phyloP scores from a whole-genome alignment of 768 basidiomycete species.

The Lanmaoa rubissima region DNA sequence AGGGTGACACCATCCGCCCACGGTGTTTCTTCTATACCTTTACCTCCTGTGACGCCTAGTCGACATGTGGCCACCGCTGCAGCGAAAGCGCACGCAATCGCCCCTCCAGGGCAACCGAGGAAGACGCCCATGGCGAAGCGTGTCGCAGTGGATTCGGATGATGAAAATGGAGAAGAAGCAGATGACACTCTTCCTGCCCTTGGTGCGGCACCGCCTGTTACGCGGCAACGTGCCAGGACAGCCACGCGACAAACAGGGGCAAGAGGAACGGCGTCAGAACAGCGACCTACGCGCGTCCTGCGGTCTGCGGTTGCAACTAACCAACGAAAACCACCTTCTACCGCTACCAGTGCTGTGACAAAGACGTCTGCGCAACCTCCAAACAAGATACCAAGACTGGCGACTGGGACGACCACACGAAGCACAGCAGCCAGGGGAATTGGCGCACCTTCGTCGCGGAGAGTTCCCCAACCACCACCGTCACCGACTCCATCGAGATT shows the following conservation, averaged over 20 bases:
- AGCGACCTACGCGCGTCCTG: constrained; percentile 71
- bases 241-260: constrained; percentile 38
- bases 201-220: constrained; percentile 43
- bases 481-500: constrained; percentile 74
- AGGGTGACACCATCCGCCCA: constrained; percentile 32
- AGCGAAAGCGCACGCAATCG: constrained; percentile 67
- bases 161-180: constrained; percentile 54
- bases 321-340: constrained; percentile 52
- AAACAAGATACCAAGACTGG: constrained; percentile 69
- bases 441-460: constrained; percentile 33
- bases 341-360: constrained; percentile 35
- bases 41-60: constrained; percentile 81
- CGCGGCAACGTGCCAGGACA: constrained; percentile 37
- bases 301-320: constrained; percentile 60
- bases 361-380: constrained; percentile 47
- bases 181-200: constrained; percentile 67
- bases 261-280: constrained; percentile 64
- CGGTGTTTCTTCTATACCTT: constrained; percentile 21
- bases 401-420: constrained; percentile 49
- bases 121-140: constrained; percentile 86
- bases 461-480: constrained; percentile 47
- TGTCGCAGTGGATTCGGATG: constrained; percentile 62
- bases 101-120: constrained; percentile 79
- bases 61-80: constrained; percentile 69
- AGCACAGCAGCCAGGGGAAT: constrained; percentile 41